Evolutionary conservation across 306 rosid species (phyloP), one percentile per base, ranked within the genome.

Genomic region (Begonia peltatifolia): DNA sequence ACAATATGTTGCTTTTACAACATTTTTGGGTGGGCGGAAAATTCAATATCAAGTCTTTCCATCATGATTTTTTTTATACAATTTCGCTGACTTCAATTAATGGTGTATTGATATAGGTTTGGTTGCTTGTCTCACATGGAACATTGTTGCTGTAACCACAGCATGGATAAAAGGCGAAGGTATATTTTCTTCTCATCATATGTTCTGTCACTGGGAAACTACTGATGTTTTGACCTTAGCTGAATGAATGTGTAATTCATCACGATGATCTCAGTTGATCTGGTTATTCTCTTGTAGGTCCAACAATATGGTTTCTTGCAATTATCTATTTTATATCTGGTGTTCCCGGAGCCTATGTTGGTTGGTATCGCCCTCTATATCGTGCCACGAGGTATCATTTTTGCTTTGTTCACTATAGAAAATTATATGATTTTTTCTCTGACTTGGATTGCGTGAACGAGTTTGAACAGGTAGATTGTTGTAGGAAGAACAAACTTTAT

Each of bases 331-430:
- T 83, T 67, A 68, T 90, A 57, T 58, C 92, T 6, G 81, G 76
- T 17, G 81, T 55, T 71, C 99, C 99, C 23, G 84, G 87, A 59
- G 78, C 79, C 23, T 90, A 79, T 70, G 84, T 78, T 52, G 14
- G 82, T 68, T 90, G 99, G 99, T 86, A 90, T 68, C 99, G 99
- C 54, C 95, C 99, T 46, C 99, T 90, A 74, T 90, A 86, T 66
- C 92, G 88, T 12, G 99, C 99, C 15, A 79, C 65, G 71, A 90
- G 99, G 99, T 90, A 83, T 22, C 17, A 61, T 15, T 17, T 17
- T 50, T 10, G 11, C 36, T 30, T 30, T 5, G 23, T 20, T 20
- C 23, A 20, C 23, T 20, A 20, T 20, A 20, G 23, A 20, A 20
- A 1, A 20, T 20, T 20, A 20, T 20, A 30, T 30, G 8, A 30